Conservation (phyloP, 2,329 filamentous ascomycete species). For the Epichloe coenophiala region DNA sequence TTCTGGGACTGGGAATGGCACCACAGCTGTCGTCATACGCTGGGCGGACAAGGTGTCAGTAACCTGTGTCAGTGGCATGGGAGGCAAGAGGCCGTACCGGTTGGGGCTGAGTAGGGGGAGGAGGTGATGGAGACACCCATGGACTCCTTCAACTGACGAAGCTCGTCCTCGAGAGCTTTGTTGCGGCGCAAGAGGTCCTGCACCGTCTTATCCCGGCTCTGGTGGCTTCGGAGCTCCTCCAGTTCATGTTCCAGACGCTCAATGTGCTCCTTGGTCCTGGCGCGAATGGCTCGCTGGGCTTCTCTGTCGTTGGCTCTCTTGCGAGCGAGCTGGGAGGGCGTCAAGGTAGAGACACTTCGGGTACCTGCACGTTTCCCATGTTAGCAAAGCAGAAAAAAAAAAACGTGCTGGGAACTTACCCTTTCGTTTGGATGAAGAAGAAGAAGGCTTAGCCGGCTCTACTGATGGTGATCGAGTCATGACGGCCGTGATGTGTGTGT, state of each 20-base stretch:
- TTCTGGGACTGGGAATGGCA: constrained; percentile 28
- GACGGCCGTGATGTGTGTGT: constrained; percentile 6
- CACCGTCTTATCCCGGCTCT: constrained; percentile 35
- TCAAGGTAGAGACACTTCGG: constrained; percentile 75
- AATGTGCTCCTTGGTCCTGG: constrained; percentile 77
- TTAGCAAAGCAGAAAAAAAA: not conserved
- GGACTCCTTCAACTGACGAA: constrained; percentile 30
- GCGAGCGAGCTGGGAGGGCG: constrained; percentile 74
- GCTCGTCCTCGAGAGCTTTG: constrained; percentile 39
- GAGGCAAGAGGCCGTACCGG: constrained; percentile 20
- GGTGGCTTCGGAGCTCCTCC: constrained; percentile 47
- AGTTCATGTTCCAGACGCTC: constrained; percentile 64
- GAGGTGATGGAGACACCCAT: constrained; percentile 29
- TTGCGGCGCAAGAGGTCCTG: constrained; percentile 39
- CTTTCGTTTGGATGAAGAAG: constrained; percentile 27
- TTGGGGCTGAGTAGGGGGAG: constrained; percentile 25
- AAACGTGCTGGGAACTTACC: constrained; percentile 20
- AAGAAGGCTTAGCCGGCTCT: constrained; percentile 26
- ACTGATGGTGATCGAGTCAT: constrained; percentile 30
- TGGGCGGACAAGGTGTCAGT: constrained; percentile 14
- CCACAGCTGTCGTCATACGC: constrained; percentile 27
- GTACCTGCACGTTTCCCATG: constrained; percentile 30
- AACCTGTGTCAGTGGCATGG: constrained; percentile 2
- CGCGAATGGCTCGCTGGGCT: constrained; percentile 75
- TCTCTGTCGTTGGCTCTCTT: constrained; percentile 88